Percentiles rank a stretch among this genome's conserved stretches.
These are phyloP conservation scores for Paraurostyla sp. DNA, from an alignment of 73 alveolate genomes.

Conservation along the genomic window DNA sequence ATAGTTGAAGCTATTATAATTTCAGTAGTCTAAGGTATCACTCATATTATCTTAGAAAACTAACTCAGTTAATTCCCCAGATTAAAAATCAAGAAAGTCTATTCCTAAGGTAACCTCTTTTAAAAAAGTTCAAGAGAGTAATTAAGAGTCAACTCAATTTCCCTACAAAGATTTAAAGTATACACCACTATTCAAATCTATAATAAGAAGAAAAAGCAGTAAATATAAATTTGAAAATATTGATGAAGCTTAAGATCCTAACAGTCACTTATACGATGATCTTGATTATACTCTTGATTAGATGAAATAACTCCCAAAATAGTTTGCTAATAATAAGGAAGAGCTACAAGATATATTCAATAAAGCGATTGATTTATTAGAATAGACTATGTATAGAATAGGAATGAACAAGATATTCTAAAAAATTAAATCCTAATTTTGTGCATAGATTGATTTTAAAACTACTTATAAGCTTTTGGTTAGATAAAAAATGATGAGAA, in stretches of 20 bases:
- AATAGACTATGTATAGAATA: neutral
- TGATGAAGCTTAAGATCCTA: neutral
- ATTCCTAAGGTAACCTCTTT: too few relatives aligned
- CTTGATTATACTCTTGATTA: conserved; percentile 12
- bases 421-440: neutral
- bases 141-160: neutral
- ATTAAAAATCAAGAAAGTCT: too few relatives aligned
- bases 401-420: neutral
- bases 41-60: too few relatives aligned
- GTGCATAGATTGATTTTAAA: neutral
- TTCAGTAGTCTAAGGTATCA: neutral
- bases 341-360: neutral
- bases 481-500: conserved; percentile 18
- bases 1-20: neutral
- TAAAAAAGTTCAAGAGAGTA: neutral
- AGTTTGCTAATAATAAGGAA: neutral
- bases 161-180: too few relatives aligned
- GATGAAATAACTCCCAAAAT: conserved; percentile 17
- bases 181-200: too few relatives aligned
- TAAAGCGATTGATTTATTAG: neutral
- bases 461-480: neutral
- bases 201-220: too few relatives aligned
- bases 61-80: too few relatives aligned
- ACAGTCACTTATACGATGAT: neutral
- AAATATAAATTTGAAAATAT: neutral